phyloP scores from a whole-genome alignment of 768 basidiomycete species.

The Jaapia argillacea region DNA sequence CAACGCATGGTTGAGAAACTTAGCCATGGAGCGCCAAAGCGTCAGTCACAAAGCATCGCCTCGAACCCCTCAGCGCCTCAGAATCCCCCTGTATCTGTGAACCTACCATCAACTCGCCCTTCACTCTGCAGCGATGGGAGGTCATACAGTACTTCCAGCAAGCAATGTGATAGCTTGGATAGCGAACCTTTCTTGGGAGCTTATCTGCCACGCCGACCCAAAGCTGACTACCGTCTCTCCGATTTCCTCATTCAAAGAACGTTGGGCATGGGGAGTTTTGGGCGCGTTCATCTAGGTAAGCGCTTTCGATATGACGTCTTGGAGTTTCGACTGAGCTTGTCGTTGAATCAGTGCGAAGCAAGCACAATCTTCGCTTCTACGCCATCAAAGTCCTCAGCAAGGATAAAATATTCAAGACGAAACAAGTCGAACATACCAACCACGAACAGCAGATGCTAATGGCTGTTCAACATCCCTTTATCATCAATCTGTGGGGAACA shows the following conservation, averaged over 20 bases:
- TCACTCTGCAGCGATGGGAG: no score
- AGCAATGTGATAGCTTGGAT: no score
- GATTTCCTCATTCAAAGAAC: conserved; percentile 81
- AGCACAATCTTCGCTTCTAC: conserved; percentile 92
- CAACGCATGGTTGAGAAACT: no score
- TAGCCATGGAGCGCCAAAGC: no score
- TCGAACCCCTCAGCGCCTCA: no score
- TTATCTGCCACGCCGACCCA: conserved; percentile 19
- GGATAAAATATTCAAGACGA: conserved; percentile 83
- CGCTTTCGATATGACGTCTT: no score
- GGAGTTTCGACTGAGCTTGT: no score
- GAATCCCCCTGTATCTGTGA: no score
- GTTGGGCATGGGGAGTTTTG: conserved; percentile 93
- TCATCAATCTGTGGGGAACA: conserved; percentile 93
- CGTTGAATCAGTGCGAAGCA: conserved; percentile 82
- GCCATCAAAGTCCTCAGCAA: conserved; percentile 94
- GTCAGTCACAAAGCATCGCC: no score
- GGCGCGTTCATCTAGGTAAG: conserved; percentile 85
- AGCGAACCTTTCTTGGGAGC: no score
- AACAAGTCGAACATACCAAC: conserved; percentile 97
- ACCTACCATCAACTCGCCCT: no score
- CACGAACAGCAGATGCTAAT: conserved; percentile 86
- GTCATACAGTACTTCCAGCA: no score
- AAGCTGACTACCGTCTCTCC: conserved; percentile 57
- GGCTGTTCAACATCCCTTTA: conserved; percentile 82